Conservation (phyloP, 768 basidiomycete genomes). For the Coprinopsis marcescibilis region DNA sequence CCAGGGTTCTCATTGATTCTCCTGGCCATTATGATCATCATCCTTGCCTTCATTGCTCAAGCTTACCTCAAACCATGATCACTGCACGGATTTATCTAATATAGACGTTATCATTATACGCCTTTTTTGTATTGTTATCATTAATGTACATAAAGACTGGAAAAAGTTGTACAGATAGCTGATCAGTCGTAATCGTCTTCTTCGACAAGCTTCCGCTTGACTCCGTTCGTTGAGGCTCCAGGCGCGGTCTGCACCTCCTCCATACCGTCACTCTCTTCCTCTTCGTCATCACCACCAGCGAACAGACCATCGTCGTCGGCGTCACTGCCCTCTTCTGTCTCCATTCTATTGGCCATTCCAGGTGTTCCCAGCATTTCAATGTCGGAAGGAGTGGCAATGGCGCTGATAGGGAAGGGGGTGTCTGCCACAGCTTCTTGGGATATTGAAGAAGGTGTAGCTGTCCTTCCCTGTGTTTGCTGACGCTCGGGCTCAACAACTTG, state of each 20-base stretch:
- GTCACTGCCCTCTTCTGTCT: conserved; percentile 62
- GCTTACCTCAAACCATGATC: conserved; percentile 3
- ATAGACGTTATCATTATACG: conserved; percentile 14
- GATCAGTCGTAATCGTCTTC: conserved; percentile 80
- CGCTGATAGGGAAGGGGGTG: conserved; percentile 53
- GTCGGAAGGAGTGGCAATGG: conserved; percentile 62
- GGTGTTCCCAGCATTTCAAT: conserved; percentile 53
- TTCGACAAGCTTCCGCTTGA: conserved; percentile 77
- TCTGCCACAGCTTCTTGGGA: conserved; percentile 36
- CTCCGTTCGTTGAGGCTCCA: conserved; percentile 49
- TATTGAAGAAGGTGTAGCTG: conserved; percentile 21
- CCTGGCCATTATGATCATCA: conserved; percentile 34
- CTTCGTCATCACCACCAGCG: conserved; percentile 68
- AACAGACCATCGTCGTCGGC: conserved; percentile 74
- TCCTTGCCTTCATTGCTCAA: conserved; percentile 35
- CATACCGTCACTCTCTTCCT: conserved; percentile 79
- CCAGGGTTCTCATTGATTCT: conserved; percentile 36
- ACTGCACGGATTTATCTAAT: background rate
- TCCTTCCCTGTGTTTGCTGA: conserved; percentile 15
- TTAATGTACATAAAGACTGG: conserved; percentile 13
- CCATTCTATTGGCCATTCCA: conserved; percentile 11
- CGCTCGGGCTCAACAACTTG: conserved; percentile 48
- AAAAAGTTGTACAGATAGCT: background rate
- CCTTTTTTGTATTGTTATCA: conserved; percentile 15
- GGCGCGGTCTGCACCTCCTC: conserved; percentile 65